Evolutionary conservation across 192 early-diverging fungal species (phyloP), one percentile per base, ranked within the genome.

Genomic region (Martensiomyces pterosporus): DNA sequence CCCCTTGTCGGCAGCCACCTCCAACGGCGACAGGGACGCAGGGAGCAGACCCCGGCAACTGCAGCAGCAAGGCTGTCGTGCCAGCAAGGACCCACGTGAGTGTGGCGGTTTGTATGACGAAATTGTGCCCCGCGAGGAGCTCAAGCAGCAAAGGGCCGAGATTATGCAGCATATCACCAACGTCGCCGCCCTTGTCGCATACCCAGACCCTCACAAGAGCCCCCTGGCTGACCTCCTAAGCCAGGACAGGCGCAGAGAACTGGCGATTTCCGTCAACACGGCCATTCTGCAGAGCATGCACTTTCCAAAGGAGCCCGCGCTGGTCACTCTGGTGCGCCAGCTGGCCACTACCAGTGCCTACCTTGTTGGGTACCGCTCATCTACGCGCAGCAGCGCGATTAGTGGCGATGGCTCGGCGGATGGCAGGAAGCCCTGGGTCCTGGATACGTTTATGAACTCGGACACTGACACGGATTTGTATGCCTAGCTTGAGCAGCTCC

Each of bases 121-220:
- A 1, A 39, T 70, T 17, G 61, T 72, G 24, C 34, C 53, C 19
- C 41, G 60, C 4, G 52, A 57, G 10, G 68, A 72, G 49, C 47
- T 64, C 3, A 72, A 72, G 27, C 25, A 23, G 21, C 57, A 70
- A 32, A 47, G 59, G 0, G 59, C 49, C 0, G 67, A 62, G 27
- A 58, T 70, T 18, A 62, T 70, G 59, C 59, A 62, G 33, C 68
- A 72, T 24, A 64, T 72, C 23, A 65, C 68, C 14, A 55, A 64
- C 18, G 68, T 65, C 4, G 68, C 61, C 1, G 68, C 68, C 0
- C 43, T 72, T 5, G 62, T 64, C 2, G 60, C 68, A 3, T 72
- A 72, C 39, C 47, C 55, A 4, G 56, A 64, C 45, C 68, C 68
- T 0, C 45, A 13, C 17, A 64, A 64, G 26, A 60, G 61, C 40